Percentiles rank a stretch among this genome's conserved stretches.
Evolutionary conservation across 305 asterid species (phyloP).

Genomic region (Fraxinus sp.): DNA sequence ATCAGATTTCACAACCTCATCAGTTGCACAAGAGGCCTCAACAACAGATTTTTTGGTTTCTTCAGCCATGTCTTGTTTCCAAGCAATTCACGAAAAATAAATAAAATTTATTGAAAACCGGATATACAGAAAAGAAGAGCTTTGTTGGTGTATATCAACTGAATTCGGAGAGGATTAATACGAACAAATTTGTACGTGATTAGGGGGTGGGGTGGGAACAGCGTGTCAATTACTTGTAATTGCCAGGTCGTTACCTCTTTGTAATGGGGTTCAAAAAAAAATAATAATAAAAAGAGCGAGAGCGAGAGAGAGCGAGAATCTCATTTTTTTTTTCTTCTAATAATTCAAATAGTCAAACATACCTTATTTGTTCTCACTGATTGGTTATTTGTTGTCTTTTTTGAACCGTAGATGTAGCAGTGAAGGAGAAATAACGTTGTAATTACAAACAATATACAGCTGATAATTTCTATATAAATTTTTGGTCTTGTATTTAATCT

Average conservation of each 20-base stretch:
- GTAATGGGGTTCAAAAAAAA: background rate
- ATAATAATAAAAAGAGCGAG: too few relatives aligned
- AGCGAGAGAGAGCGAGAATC: too few relatives aligned
- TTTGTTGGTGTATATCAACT: background rate
- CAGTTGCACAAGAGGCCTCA: conserved; percentile 9
- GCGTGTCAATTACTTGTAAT: background rate
- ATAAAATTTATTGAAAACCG: background rate
- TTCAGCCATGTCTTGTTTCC: conserved; percentile 18
- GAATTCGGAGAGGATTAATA: background rate
- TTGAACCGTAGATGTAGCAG: background rate
- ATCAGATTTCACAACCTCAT: conserved; percentile 28
- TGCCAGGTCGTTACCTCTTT: conserved; percentile 11
- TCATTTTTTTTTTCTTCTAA: background rate
- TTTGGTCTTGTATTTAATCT: too few relatives aligned
- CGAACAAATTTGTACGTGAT: background rate
- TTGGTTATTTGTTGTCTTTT: background rate
- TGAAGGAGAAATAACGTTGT: background rate
- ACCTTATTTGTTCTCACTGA: background rate
- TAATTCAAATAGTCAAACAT: background rate
- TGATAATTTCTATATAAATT: too few relatives aligned
- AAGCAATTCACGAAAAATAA: background rate
- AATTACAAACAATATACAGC: background rate
- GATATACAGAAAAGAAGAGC: background rate
- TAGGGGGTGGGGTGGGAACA: background rate
- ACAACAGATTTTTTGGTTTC: conserved; percentile 8